Evolutionary conservation across 805 yeast species (phyloP), one percentile per base, ranked within the genome.

Genomic region (Saccharomycopsis fodiens): DNA sequence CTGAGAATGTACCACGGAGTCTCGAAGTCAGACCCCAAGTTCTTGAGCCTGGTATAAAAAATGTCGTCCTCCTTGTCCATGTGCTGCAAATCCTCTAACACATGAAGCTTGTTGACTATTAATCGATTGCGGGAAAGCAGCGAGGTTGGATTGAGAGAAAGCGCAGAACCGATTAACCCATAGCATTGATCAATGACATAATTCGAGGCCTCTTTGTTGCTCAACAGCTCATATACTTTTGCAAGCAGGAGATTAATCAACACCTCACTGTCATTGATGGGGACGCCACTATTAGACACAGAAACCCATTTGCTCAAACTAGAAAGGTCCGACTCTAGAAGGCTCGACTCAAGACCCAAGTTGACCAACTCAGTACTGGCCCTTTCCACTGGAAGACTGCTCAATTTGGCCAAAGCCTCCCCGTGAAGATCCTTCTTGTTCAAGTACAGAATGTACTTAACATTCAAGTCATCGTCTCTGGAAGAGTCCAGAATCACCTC

Each of bases 351-450:
- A 2, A 87, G 62, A 0, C 89, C 97, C 38, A 82, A 71, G 47
- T 73, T 64, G 2, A 79, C 63, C 81, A 85, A 80, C 2, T 76
- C 82, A 19, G 68, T 63, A 0, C 76, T 75, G 10, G 72, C 5
- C 12, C 13, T 37, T 10, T 21, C 8, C 12, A 34, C 16, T 0
- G 52, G 45, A 1, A 59, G 37, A 4, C 46, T 15, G 3, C 54
- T 56, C 19, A 85, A 64, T 34, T 74, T 73, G 1, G 72, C 61
- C 2, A 82, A 63, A 2, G 80, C 74, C 47, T 81, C 79, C 23
- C 82, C 84, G 55, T 84, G 83, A 17, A 84, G 69, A 25, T 86
- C 89, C 60, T 85, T 86, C 35, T 83, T 82, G 49, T 78, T 79
- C 51, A 88, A 66, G 1, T 95, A 85, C 46, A 76, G 76, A 43